Base-by-base conservation (phyloP, 352 stramenopile genomes). In the Pythium dissimile region DNA sequence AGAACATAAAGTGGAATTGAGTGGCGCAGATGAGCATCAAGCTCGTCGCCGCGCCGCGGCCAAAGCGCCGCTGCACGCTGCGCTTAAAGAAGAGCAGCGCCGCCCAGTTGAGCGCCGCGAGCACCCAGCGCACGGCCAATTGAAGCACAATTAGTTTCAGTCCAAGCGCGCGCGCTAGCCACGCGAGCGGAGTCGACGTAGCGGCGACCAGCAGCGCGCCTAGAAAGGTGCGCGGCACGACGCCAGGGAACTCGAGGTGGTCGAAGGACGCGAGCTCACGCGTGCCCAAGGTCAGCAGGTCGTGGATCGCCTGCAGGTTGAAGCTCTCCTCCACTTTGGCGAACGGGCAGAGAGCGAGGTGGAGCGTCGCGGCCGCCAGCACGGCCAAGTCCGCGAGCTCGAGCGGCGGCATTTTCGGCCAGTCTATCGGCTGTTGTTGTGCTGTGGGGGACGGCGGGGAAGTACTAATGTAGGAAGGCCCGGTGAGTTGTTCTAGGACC, bases 1-100 rank as follows among this genome's bases (percentile, higher is more conserved):
- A 99, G 72, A 99, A 99, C 35, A 97, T 78, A 1, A 99, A 75
- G 71, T 99, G 97, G 71, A 99, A 99, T 72, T 99, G 96, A 52
- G 76, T 86, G 12, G 77, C 79, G 56, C 83, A 94, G 48, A 98
- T 77, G 1, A 98, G 34, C 44, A 97, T 65, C 49, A 98, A 84
- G 55, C 91, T 96, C 18, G 69, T 54, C 38, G 71, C 75, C 1
- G 67, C 65, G 46, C 92, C 69, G 70, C 79, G n/a, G n/a, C 80
- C 84, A 55, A 88, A 92, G 27, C 71, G 75, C 35, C 51, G 56
- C 18, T 54, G 68, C 37, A 94, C 66, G 30, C 73, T 73, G 31
- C 75, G 70, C 44, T 83, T 89, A 59, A 95, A 86, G 48, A 75
- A 71, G 6, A 72, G 43, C 13, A 92, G 75, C 18, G 77, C 81